These are phyloP conservation scores for Phialemoniopsis sp. DNA, from an alignment of 2,329 filamentous ascomycete species.

Conservation along the genomic window DNA sequence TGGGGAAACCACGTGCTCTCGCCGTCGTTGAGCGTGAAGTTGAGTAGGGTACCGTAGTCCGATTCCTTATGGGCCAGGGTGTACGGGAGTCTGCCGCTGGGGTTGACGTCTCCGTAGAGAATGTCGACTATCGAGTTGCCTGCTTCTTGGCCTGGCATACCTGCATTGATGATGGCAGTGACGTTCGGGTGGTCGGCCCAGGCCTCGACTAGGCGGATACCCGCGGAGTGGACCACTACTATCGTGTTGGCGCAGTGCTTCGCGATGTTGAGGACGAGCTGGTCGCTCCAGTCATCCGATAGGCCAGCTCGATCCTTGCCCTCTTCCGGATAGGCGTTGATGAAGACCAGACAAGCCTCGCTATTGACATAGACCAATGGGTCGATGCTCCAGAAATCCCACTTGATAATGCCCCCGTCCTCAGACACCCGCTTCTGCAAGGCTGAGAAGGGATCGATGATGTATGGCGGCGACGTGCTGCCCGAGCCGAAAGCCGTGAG, in stretches of 20 bases:
- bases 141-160: conserved; percentile 57
- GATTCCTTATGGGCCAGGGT: conserved; percentile 59
- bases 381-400: conserved; percentile 47
- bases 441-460: conserved; percentile 46
- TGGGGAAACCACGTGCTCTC: conserved; percentile 33
- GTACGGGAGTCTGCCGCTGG: conserved; percentile 60
- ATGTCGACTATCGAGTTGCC: conserved; percentile 58
- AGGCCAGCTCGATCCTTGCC: conserved; percentile 65
- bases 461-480: conserved; percentile 43
- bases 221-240: conserved; percentile 57
- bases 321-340: conserved; percentile 73
- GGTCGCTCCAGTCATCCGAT: conserved; percentile 64
- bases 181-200: conserved; percentile 56
- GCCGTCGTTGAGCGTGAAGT: conserved; percentile 22
- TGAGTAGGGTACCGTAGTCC: conserved; percentile 23
- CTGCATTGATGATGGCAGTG: conserved; percentile 57
- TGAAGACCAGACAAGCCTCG: conserved; percentile 62
- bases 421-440: conserved; percentile 48
- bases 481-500: conserved; percentile 58
- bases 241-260: conserved; percentile 44
- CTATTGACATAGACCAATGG: conserved; percentile 42
- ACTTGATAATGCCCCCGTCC: conserved; percentile 55
- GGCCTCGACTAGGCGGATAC: conserved; percentile 46
- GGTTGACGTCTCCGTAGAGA: conserved; percentile 57
- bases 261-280: conserved; percentile 50